Base-by-base conservation (phyloP, 106 monocot genomes). In the Vanilla planifolia region DNA sequence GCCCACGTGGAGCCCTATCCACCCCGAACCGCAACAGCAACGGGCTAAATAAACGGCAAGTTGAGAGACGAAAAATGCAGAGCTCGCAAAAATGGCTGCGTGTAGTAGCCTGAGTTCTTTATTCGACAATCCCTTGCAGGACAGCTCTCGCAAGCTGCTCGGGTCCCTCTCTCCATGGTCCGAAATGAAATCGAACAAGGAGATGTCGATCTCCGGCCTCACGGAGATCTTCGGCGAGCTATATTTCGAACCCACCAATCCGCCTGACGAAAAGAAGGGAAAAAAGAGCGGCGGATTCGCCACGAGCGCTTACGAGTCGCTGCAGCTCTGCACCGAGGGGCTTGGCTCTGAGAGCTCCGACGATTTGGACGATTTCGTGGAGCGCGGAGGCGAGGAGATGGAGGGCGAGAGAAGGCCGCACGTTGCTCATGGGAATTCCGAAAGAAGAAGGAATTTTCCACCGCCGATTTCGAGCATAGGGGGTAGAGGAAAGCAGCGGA, bases 291-390 rank as follows among this genome's bases (percentile, higher is more conserved):
- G 48, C 14, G 44, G 25, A 37, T 62, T 65, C 56, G 4, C 46
- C 5, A 79, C 63, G 61, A 70, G 47, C n/a, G 35, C 56, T 0
- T 65, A 71, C 11, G n/a, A 45, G 4, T 71, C 76, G 39, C 77
- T 79, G 48, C 73, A 77, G 45, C 60, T 80, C 20, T 91, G 91
- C 82, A 91, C 91, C 22, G 91, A 91, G 45, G 82, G 91, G 41
- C 91, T 91, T 26, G 91, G 91, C 3, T 82, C 77, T 0, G 86
- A 92, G 80, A 83, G 86, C 69, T 80, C 79, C 19, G 86, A 75
- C 29, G 85, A 79, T 33, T 70, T 81, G 13, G 89, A 89, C 56
- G 80, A 84, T 60, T 43, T 67, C 63, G 27, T 65, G 50, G 71
- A 67, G 15, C 33, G 43, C 15, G 76, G 59, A 19, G 59, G 68